These are phyloP conservation scores for Endoconidiophora laricicola DNA, from an alignment of 2,329 filamentous ascomycete species.

Conservation along the genomic window DNA sequence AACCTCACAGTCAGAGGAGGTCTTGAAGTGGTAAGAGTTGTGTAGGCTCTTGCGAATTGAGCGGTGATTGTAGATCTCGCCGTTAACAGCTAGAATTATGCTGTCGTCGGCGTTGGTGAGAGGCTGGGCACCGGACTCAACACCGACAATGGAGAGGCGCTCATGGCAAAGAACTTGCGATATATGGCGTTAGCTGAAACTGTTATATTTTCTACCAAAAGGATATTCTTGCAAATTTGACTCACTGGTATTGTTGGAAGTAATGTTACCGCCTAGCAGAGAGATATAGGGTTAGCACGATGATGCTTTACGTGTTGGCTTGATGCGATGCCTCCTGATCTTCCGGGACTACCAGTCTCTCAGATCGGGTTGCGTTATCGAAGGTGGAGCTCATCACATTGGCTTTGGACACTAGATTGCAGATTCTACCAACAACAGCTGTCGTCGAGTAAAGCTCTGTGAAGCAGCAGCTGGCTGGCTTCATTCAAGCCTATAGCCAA, in stretches of 20 bases:
- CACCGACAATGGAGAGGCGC: slow-evolving; percentile 90
- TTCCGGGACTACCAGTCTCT: background rate
- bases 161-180: slow-evolving; percentile 78
- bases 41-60: slow-evolving; percentile 77
- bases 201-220: background rate
- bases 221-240: slow-evolving; percentile 3
- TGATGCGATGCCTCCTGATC: background rate
- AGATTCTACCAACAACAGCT: too few relatives aligned
- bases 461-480: too few relatives aligned
- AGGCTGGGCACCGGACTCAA: slow-evolving; percentile 91
- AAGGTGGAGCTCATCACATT: background rate
- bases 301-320: background rate
- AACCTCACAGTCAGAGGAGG: slow-evolving; percentile 94
- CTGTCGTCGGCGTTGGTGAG: slow-evolving; percentile 79
- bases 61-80: slow-evolving; percentile 99
- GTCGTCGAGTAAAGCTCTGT: too few relatives aligned
- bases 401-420: background rate
- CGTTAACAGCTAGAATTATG: slow-evolving; percentile 90
- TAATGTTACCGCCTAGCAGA: slow-evolving; percentile 62
- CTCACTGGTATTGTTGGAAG: slow-evolving; percentile 81
- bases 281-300: slow-evolving; percentile 19
- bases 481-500: too few relatives aligned
- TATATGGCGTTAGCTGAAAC: too few relatives aligned
- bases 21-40: slow-evolving; percentile 89
- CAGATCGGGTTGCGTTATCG: background rate